phyloP scores from a whole-genome alignment of 1,284 basidiomycete genomes.

The Leccinum subrobustum region DNA sequence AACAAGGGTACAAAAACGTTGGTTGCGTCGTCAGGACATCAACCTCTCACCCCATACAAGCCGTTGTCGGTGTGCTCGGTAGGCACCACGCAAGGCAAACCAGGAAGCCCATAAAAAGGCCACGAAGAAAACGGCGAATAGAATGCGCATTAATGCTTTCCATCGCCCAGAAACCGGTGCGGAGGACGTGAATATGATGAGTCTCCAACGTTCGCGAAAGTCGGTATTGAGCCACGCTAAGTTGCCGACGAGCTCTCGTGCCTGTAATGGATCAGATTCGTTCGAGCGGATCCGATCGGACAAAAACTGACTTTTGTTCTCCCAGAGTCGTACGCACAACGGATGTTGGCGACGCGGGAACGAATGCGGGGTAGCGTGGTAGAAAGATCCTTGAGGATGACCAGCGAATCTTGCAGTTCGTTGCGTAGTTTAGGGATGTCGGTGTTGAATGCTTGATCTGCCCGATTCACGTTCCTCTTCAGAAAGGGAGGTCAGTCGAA shows the following conservation, averaged over 20 bases:
- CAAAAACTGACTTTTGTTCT: constrained; percentile 50
- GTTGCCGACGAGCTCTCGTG: constrained; percentile 55
- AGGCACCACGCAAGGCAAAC: constrained; percentile 60
- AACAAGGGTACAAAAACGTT: not conserved
- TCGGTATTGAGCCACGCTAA: constrained; percentile 73
- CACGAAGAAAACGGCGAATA: constrained; percentile 55
- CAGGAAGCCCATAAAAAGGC: constrained; percentile 58
- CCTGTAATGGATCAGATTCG: constrained; percentile 39
- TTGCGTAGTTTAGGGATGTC: constrained; percentile 60
- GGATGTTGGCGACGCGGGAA: constrained; percentile 57
- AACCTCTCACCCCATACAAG: constrained; percentile 75
- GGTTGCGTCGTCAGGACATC: constrained; percentile 47
- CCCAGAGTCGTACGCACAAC: constrained; percentile 65
- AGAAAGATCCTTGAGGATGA: constrained; percentile 50
- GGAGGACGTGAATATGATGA: constrained; percentile 65
- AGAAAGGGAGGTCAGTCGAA: not conserved
- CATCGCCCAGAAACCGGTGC: constrained; percentile 67
- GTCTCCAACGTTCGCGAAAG: constrained; percentile 67
- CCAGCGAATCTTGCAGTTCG: constrained; percentile 57
- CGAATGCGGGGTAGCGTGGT: constrained; percentile 57
- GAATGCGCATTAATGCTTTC: constrained; percentile 58
- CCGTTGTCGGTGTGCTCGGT: constrained; percentile 66
- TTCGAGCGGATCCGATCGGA: not conserved
- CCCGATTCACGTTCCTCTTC: constrained; percentile 36
- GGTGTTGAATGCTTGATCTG: constrained; percentile 50